Evolutionary conservation across 2,329 filamentous ascomycete genomes (phyloP).

Genomic region (Cryphonectria nitschkei): DNA sequence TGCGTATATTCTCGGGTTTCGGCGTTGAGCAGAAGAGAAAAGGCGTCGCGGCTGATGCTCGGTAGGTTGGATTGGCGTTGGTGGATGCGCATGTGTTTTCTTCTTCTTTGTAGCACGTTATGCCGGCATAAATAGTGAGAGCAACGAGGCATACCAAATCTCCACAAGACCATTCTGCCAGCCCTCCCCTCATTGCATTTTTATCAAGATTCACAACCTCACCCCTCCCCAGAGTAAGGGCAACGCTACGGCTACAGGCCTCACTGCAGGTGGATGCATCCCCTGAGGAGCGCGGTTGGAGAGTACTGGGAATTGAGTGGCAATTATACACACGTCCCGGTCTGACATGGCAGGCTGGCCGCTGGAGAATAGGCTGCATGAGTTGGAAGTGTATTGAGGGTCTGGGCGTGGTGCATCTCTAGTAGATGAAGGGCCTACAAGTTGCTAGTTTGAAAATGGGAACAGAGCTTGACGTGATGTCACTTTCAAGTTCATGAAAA

Average conservation of each 20-base stretch:
- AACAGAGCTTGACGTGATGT: not conserved
- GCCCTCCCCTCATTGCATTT: not conserved
- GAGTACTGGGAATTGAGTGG: not conserved
- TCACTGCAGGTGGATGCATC: not conserved
- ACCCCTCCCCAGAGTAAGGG: not conserved
- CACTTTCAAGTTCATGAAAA: not conserved
- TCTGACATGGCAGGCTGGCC: not conserved
- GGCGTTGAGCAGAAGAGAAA: constrained; percentile 4
- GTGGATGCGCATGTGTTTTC: not conserved
- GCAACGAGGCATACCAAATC: not conserved
- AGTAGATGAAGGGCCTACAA: not conserved
- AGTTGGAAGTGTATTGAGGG: not conserved
- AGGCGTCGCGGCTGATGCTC: not conserved
- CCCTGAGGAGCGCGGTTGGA: not conserved
- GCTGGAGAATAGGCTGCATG: not conserved
- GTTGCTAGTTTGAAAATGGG: not conserved
- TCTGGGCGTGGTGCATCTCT: not conserved
- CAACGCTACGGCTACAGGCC: not conserved
- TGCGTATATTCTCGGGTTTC: not conserved
- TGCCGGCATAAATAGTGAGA: not conserved
- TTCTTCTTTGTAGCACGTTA: not conserved
- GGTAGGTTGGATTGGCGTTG: not conserved
- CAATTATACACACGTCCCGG: not conserved
- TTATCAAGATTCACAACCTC: not conserved
- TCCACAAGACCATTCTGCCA: not conserved